Percentiles rank a stretch among this genome's conserved stretches.
These are phyloP conservation scores for Talaromyces borbonicus DNA, from an alignment of 495 filamentous ascomycete species.

Conservation along the genomic window DNA sequence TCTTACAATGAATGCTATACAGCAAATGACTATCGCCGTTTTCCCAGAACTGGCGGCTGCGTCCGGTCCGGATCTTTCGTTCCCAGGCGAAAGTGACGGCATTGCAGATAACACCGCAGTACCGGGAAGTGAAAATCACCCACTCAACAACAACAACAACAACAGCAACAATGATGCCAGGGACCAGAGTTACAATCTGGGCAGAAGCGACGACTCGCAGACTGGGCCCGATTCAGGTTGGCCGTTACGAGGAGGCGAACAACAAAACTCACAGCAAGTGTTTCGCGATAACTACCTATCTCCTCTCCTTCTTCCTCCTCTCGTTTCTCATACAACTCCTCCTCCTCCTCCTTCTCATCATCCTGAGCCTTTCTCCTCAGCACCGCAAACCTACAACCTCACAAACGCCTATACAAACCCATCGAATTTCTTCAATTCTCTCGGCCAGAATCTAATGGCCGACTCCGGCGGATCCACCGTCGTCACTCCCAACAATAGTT, in stretches of 20 bases:
- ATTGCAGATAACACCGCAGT: no score
- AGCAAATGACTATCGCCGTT: constrained; percentile 5
- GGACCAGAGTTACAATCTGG: not conserved
- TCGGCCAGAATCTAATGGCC: constrained; percentile 5
- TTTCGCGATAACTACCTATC: no score
- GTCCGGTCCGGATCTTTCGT: not conserved
- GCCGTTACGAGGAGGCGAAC: no score
- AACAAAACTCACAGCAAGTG: no score
- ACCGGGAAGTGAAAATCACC: no score
- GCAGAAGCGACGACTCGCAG: not conserved
- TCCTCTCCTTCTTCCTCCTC: no score
- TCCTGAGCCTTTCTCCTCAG: not conserved
- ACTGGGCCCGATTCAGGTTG: not conserved
- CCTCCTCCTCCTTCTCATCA: not conserved
- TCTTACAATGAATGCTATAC: constrained; percentile 6
- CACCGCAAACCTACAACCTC: not conserved
- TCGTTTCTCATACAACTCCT: constrained; percentile 1
- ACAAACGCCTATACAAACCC: constrained; percentile 5
- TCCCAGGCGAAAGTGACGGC: not conserved
- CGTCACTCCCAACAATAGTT: not conserved
- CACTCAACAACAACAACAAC: no score
- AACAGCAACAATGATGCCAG: not conserved
- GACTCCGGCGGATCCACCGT: not conserved
- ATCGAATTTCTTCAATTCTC: constrained; percentile 5
- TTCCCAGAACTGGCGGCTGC: not conserved